phyloP scores from a whole-genome alignment of 2,329 filamentous ascomycete species.

The Pseudohalonectria lignicola region DNA sequence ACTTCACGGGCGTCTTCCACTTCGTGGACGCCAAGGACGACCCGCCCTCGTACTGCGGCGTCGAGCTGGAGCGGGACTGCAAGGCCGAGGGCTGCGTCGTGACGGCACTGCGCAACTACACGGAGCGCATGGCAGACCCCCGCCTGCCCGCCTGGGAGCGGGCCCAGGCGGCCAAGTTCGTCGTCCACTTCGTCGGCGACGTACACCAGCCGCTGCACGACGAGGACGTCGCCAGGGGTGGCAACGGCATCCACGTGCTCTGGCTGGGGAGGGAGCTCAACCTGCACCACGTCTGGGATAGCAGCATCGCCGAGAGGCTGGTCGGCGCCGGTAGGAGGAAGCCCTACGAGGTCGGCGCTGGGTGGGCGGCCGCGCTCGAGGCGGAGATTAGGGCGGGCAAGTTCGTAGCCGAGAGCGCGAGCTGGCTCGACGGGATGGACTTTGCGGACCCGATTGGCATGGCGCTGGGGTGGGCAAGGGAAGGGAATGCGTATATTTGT shows the following conservation, averaged over 20 bases:
- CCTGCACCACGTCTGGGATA: constrained; percentile 66
- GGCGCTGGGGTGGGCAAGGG: constrained; percentile 51
- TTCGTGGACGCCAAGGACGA: constrained; percentile 59
- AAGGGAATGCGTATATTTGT: constrained; percentile 53
- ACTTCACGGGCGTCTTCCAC: constrained; percentile 52
- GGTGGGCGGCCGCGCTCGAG: constrained; percentile 44
- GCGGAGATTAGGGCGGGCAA: constrained; percentile 43
- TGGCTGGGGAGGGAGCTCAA: constrained; percentile 50
- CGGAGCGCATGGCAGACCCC: constrained; percentile 34
- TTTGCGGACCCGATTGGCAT: constrained; percentile 42
- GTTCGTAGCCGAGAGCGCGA: constrained; percentile 34
- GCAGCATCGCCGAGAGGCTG: constrained; percentile 54
- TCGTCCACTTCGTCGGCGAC: constrained; percentile 59
- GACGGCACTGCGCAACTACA: constrained; percentile 49
- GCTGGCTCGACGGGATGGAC: constrained; percentile 48
- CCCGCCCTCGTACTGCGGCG: constrained; percentile 45
- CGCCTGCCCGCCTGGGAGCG: constrained; percentile 31
- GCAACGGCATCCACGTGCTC: constrained; percentile 55
- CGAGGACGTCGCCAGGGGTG: constrained; percentile 52
- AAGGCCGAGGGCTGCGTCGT: constrained; percentile 51
- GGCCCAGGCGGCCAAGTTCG: constrained; percentile 53
- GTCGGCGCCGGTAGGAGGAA: constrained; percentile 41
- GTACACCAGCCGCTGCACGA: constrained; percentile 59
- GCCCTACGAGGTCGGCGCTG: constrained; percentile 36
- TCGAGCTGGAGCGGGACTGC: constrained; percentile 51